Percentiles rank a stretch among this genome's conserved stretches.
Evolutionary conservation across 1,284 basidiomycete genomes (phyloP).

Genomic region (Fomitopsis pinicola): DNA sequence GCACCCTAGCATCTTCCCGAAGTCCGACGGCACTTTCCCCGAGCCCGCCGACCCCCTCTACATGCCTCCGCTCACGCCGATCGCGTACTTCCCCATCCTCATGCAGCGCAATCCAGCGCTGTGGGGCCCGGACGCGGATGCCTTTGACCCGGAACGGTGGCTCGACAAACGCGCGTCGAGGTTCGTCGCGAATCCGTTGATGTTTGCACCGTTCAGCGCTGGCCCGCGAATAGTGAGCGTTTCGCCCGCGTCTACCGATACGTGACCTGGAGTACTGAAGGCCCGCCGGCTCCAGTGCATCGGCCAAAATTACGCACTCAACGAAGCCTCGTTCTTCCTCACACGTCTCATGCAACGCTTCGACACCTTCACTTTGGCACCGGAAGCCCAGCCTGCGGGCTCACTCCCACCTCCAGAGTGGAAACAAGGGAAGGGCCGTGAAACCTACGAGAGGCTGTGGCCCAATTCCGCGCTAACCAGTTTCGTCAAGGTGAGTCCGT

Average conservation of each 20-base stretch:
- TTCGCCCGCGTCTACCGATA: background rate
- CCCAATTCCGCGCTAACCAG: constrained; percentile 57
- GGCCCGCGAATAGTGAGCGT: constrained; percentile 50
- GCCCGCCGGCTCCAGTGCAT: constrained; percentile 48
- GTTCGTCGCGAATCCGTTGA: constrained; percentile 55
- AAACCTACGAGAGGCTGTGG: constrained; percentile 52
- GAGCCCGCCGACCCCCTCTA: constrained; percentile 39
- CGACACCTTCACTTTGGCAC: constrained; percentile 51
- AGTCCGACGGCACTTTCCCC: constrained; percentile 44
- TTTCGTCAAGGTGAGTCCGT: constrained; percentile 49
- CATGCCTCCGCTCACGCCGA: constrained; percentile 53
- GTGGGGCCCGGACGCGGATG: constrained; percentile 67
- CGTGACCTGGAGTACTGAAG: background rate
- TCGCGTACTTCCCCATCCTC: constrained; percentile 55
- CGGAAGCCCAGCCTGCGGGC: constrained; percentile 55
- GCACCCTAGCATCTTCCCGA: constrained; percentile 45
- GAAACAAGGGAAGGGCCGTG: constrained; percentile 50
- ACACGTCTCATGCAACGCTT: constrained; percentile 62
- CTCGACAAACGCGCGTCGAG: constrained; percentile 44
- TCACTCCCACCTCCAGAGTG: constrained; percentile 58
- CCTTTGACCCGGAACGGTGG: constrained; percentile 71
- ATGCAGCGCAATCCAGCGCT: constrained; percentile 55
- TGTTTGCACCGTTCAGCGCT: constrained; percentile 67
- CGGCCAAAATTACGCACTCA: constrained; percentile 71
- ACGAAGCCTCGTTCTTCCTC: constrained; percentile 68